Percentiles rank a stretch among this genome's conserved stretches.
phyloP scores from a whole-genome alignment of 225 moss, liverwort and hornwort species.

The Neckera pumila region DNA sequence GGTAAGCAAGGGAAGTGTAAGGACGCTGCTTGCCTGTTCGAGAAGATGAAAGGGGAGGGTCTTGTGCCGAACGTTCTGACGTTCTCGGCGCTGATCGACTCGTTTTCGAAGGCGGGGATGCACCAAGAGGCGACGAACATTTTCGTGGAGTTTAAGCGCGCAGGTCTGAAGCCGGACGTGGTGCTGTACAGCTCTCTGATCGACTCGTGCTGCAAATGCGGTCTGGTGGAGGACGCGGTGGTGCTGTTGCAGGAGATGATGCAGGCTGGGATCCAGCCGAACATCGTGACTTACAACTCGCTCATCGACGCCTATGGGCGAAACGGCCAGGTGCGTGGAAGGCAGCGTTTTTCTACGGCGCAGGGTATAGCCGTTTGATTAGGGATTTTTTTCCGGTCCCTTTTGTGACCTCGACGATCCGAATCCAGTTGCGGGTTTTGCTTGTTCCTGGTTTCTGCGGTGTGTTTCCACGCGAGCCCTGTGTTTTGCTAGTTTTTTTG shows the following conservation, averaged over 20 bases:
- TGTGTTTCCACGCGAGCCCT: not conserved
- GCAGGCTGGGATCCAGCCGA: slow-evolving; percentile 88
- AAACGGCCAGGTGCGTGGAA: slow-evolving; percentile 47
- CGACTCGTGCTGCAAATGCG: slow-evolving; percentile 87
- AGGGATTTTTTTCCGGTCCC: not conserved
- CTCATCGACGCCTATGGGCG: slow-evolving; percentile 96
- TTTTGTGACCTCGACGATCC: not conserved
- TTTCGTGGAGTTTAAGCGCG: slow-evolving; percentile 75
- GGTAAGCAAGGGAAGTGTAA: slow-evolving; percentile 89
- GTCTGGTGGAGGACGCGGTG: slow-evolving; percentile 80
- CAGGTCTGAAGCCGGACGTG: slow-evolving; percentile 89
- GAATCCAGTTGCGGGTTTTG: too few species aligned
- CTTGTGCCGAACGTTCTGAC: slow-evolving; percentile 85
- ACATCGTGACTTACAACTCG: slow-evolving; percentile 95
- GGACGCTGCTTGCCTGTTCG: slow-evolving; percentile 70
- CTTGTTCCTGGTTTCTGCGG: not conserved
- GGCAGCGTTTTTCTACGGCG: too few species aligned
- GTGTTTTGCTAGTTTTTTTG: not conserved
- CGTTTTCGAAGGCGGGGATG: slow-evolving; percentile 83
- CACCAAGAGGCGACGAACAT: slow-evolving; percentile 70
- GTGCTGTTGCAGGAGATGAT: slow-evolving; percentile 89
- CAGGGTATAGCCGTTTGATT: not conserved
- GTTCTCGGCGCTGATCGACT: slow-evolving; percentile 85
- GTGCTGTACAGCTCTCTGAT: slow-evolving; percentile 91
- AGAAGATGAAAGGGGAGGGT: slow-evolving; percentile 78